phyloP scores from a whole-genome alignment of 139 green algal genomes.

The Prasinococcaceae sp. region DNA sequence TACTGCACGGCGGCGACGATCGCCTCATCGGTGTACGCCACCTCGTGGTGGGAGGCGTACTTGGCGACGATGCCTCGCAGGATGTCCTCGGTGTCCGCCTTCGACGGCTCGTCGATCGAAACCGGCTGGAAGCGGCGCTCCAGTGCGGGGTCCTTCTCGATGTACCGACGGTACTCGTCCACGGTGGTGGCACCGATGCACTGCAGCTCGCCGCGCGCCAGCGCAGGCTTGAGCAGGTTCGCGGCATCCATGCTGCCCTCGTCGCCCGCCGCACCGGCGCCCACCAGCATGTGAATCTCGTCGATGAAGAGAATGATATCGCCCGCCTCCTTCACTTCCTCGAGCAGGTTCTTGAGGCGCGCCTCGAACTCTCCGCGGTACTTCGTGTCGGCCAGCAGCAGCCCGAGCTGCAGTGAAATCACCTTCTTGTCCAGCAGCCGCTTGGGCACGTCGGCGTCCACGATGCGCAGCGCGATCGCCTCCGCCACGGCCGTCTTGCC shows the following conservation, averaged over 20 bases:
- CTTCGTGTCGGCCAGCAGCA: slow-evolving; percentile 29
- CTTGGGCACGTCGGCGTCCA: slow-evolving; percentile 8
- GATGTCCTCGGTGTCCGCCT: slow-evolving; percentile 19
- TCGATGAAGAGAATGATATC: slow-evolving; percentile 37
- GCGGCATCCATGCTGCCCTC: slow-evolving; percentile 52
- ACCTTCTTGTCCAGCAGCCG: slow-evolving; percentile 12
- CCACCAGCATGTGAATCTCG: slow-evolving; percentile 35
- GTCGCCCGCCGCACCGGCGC: slow-evolving; percentile 32
- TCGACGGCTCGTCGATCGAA: slow-evolving; percentile 15
- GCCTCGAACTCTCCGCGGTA: slow-evolving; percentile 36
- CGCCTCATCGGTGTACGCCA: slow-evolving; percentile 20
- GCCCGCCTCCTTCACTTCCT: slow-evolving; percentile 35
- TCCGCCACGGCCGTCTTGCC: slow-evolving; percentile 29
- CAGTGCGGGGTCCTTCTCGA: slow-evolving; percentile 77
- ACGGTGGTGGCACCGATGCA: slow-evolving; percentile 28
- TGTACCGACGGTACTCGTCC: slow-evolving; percentile 63
- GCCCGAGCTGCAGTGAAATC: slow-evolving; percentile 22
- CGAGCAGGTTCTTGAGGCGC: slow-evolving; percentile 18
- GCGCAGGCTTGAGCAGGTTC: slow-evolving; percentile 73
- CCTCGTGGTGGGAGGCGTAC: slow-evolving; percentile 22
- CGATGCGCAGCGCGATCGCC: slow-evolving; percentile 19
- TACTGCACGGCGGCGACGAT: slow-evolving; percentile 23
- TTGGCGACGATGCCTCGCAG: slow-evolving; percentile 8
- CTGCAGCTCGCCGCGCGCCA: slow-evolving; percentile 37
- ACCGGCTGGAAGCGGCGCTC: slow-evolving; percentile 87